These are phyloP conservation scores for Malassezia pachydermatis DNA, from an alignment of 1,284 basidiomycete genomes.

Conservation along the genomic window DNA sequence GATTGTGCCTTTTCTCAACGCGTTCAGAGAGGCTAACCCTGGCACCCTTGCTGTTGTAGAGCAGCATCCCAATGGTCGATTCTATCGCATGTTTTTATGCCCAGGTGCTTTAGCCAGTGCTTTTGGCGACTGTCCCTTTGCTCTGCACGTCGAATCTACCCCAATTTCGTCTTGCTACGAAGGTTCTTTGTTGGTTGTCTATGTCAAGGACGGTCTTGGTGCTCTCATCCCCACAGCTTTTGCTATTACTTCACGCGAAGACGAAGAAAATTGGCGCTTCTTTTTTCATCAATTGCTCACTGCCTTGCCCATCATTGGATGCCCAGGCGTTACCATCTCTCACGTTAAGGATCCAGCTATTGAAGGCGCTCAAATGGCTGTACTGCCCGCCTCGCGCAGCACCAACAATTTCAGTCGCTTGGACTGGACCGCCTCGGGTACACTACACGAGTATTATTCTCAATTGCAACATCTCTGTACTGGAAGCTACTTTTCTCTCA, in stretches of 20 bases:
- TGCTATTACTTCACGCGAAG: constrained; percentile 12
- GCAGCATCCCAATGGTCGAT: constrained; percentile 16
- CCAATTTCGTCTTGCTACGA: constrained; percentile 14
- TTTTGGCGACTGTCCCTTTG: constrained; percentile 17
- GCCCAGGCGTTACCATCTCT: constrained; percentile 10
- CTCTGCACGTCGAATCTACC: constrained; percentile 13
- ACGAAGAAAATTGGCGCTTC: constrained; percentile 20
- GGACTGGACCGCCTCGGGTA: constrained; percentile 15
- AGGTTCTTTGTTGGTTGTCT: constrained; percentile 12
- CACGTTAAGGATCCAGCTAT: constrained; percentile 6
- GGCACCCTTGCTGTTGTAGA: constrained; percentile 16
- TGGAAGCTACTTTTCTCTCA: constrained; percentile 16
- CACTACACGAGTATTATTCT: constrained; percentile 15
- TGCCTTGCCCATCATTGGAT: constrained; percentile 13
- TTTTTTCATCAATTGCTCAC: constrained; percentile 18
- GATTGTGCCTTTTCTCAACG: constrained; percentile 18
- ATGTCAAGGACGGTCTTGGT: constrained; percentile 12
- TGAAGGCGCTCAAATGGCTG: constrained; percentile 6
- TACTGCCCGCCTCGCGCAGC: constrained; percentile 13
- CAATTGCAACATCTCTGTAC: constrained; percentile 13
- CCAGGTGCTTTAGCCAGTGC: constrained; percentile 12
- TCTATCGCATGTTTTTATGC: constrained; percentile 17
- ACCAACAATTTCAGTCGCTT: not conserved
- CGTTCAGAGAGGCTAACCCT: constrained; percentile 17
- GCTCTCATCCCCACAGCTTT: constrained; percentile 12